Percentiles rank a stretch among this genome's conserved stretches.
phyloP scores from a whole-genome alignment of 345 rosid species.

The Barbarea vulgaris region DNA sequence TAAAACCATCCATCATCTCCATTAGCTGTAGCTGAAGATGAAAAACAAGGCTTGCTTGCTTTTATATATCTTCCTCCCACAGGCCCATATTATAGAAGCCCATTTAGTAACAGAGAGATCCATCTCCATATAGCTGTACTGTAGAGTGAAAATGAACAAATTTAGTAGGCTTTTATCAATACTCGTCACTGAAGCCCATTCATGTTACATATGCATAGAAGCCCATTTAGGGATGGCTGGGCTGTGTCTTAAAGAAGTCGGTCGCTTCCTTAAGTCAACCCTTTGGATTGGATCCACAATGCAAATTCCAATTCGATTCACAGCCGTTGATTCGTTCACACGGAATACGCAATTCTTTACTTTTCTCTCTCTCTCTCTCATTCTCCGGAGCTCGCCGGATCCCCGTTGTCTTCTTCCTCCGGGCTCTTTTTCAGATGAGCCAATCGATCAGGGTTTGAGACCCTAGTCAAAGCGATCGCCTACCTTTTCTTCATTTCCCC shows the following conservation, averaged over 20 bases:
- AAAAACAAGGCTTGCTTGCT: no score
- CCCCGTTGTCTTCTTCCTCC: conserved; percentile 22
- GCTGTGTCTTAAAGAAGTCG: not conserved
- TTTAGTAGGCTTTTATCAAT: no score
- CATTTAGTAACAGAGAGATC: no score
- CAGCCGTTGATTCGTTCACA: conserved; percentile 16
- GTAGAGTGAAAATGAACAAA: no score
- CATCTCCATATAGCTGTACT: no score
- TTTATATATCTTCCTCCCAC: no score
- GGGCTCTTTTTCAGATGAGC: not conserved
- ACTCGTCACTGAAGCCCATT: not conserved
- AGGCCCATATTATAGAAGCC: no score
- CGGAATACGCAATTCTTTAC: not conserved
- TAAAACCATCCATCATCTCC: no score
- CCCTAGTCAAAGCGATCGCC: conserved; percentile 21
- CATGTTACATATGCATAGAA: not conserved
- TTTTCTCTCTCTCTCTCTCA: conserved; percentile 5
- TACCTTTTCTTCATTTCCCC: conserved; percentile 1
- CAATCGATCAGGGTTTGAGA: conserved; percentile 12
- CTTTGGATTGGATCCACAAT: conserved; percentile 14
- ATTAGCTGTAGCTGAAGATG: no score
- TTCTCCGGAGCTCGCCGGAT: conserved; percentile 37
- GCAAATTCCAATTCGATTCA: conserved; percentile 8
- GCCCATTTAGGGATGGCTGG: not conserved
- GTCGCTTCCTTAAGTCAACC: conserved; percentile 27